Evolutionary conservation across 257 asterid genomes (phyloP).

Genomic region (Anisodus acutangulus): DNA sequence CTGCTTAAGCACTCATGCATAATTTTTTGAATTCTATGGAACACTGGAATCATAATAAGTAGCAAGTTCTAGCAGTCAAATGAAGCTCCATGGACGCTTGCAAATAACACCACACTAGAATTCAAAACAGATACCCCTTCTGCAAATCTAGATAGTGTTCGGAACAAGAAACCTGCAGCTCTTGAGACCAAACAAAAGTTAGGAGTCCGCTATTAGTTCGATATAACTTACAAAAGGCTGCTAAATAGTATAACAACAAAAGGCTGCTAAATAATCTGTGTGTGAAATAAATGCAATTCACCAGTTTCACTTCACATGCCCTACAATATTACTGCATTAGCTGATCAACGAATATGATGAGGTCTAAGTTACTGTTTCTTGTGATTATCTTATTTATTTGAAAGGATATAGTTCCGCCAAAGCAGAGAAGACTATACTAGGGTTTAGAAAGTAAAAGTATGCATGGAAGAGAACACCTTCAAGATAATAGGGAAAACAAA

Average conservation of each 20-base stretch:
- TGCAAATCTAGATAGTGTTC: not conserved
- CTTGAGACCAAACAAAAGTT: not conserved
- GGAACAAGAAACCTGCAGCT: not conserved
- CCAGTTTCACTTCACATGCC: not conserved
- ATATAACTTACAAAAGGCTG: not conserved
- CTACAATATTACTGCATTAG: not conserved
- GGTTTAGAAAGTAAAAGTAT: not conserved
- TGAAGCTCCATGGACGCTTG: not conserved
- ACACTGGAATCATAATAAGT: not conserved
- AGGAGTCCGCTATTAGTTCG: not conserved
- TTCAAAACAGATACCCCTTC: not conserved
- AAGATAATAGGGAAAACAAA: slow-evolving; percentile 1
- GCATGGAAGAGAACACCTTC: not conserved
- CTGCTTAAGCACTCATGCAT: not conserved
- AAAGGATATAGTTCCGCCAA: not conserved
- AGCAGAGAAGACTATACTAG: not conserved
- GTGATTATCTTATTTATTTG: not conserved
- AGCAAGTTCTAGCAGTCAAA: not conserved
- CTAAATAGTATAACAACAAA: not conserved
- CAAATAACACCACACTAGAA: not conserved
- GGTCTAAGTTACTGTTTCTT: slow-evolving; percentile 2
- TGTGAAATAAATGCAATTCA: not conserved
- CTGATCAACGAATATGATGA: not conserved
- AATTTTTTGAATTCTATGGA: not conserved
- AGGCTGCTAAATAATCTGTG: not conserved